Percentiles rank a stretch among this genome's conserved stretches.
Conservation (phyloP, 495 filamentous ascomycete species). For the Penicillium egyptiacum region DNA sequence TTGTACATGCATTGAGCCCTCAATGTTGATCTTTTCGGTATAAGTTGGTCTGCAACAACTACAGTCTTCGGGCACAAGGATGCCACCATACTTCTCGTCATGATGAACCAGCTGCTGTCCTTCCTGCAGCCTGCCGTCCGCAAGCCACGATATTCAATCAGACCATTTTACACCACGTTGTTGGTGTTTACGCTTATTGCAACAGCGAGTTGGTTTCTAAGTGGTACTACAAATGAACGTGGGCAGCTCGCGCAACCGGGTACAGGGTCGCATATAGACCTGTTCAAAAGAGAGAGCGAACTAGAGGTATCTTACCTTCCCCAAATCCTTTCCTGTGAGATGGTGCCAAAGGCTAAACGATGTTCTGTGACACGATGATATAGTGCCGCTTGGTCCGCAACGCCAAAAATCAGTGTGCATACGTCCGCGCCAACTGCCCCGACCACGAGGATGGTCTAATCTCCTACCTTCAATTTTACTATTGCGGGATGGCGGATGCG, state of each 20-base stretch:
- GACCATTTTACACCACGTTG: slow-evolving; percentile 39
- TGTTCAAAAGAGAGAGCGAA: slow-evolving; percentile 30
- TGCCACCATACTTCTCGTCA: slow-evolving; percentile 29
- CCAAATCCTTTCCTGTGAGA: slow-evolving; percentile 8
- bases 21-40: background rate
- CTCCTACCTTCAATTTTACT: slow-evolving; percentile 89
- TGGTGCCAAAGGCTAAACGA: slow-evolving; percentile 25
- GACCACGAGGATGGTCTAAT: slow-evolving; percentile 89
- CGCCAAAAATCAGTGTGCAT: slow-evolving; percentile 79
- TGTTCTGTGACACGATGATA: slow-evolving; percentile 16
- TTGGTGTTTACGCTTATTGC: slow-evolving; percentile 33
- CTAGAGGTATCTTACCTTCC: slow-evolving; percentile 37
- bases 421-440: slow-evolving; percentile 74
- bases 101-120: slow-evolving; percentile 26
- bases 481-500: slow-evolving; percentile 71
- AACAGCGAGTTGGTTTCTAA: slow-evolving; percentile 27
- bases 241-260: background rate
- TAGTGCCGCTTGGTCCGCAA: slow-evolving; percentile 81
- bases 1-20: slow-evolving; percentile 1
- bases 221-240: slow-evolving; percentile 10
- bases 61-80: slow-evolving; percentile 27
- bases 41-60: background rate
- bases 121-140: slow-evolving; percentile 27
- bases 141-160: slow-evolving; percentile 37
- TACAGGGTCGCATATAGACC: slow-evolving; percentile 12